A percentile compares a stretch with the other conserved stretches of the same genome.
Conservation (phyloP, 768 basidiomycete genomes). For the Tulasnella sp. region DNA sequence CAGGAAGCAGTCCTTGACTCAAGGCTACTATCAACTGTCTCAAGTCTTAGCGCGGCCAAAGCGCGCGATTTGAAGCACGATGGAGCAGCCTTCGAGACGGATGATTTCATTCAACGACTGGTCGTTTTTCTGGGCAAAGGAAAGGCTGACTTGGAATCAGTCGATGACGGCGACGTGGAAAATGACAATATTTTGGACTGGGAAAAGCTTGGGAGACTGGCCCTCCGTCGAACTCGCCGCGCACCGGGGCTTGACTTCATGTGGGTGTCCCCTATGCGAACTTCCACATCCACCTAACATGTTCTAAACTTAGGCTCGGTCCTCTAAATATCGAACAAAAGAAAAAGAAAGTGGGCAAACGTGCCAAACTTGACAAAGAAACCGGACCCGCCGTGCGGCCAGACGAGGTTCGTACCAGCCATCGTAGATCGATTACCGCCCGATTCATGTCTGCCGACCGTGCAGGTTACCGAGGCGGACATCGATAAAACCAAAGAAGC, state of each 20-base stretch:
- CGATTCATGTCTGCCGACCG: not conserved
- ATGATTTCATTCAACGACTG: constrained; percentile 80
- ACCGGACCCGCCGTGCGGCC: constrained; percentile 57
- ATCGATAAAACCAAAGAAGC: not conserved
- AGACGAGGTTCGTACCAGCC: constrained; percentile 48
- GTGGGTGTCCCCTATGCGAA: constrained; percentile 44
- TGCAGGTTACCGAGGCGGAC: not conserved
- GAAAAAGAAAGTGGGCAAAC: constrained; percentile 56
- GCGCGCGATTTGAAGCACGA: constrained; percentile 90
- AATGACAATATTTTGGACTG: constrained; percentile 56
- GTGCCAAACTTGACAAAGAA: constrained; percentile 67
- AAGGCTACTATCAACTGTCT: constrained; percentile 66
- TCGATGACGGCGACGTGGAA: constrained; percentile 34
- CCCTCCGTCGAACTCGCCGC: constrained; percentile 71
- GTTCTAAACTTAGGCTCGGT: constrained; percentile 66
- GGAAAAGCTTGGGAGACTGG: constrained; percentile 81
- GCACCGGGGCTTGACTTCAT: constrained; percentile 85
- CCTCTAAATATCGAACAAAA: constrained; percentile 85
- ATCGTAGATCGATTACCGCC: not conserved
- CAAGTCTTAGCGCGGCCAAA: constrained; percentile 75
- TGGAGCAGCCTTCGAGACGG: constrained; percentile 82
- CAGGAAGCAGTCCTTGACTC: constrained; percentile 92
- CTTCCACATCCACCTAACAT: constrained; percentile 9
- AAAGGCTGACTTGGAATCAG: constrained; percentile 42
- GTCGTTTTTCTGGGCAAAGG: constrained; percentile 72